Conservation (phyloP, 202 grass and related monocot genomes). For the Setaria viridis region DNA sequence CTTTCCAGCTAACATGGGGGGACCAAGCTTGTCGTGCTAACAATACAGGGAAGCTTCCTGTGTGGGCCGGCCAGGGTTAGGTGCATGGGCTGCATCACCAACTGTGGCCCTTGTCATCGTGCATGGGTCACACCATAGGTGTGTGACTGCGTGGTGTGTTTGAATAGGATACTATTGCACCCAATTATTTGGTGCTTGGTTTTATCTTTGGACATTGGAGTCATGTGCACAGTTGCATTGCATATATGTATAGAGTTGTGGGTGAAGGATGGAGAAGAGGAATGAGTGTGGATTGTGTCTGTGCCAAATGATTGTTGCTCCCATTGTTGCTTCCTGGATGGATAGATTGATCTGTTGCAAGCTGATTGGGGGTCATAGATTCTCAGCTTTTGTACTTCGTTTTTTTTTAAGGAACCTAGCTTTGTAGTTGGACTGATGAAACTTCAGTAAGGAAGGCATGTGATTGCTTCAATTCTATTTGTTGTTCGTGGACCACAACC, state of each 20-base stretch:
- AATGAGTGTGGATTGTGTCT: not conserved
- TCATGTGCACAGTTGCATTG: not conserved
- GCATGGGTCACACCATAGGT: not conserved
- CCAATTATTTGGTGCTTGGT: constrained; percentile 32
- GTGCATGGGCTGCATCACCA: constrained; percentile 34
- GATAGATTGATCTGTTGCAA: not conserved
- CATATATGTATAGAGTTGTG: not conserved
- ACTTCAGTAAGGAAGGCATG: not conserved
- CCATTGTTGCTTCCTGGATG: not conserved
- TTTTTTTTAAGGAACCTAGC: not conserved
- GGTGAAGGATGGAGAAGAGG: constrained; percentile 11
- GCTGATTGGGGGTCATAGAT: not conserved
- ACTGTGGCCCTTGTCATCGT: not conserved
- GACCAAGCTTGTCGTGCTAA: not conserved
- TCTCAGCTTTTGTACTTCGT: not conserved
- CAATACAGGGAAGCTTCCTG: constrained; percentile 18
- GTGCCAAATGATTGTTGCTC: not conserved
- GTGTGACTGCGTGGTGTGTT: not conserved
- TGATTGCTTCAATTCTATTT: not conserved
- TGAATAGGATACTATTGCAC: not conserved
- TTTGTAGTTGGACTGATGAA: not conserved
- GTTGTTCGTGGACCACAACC: not conserved
- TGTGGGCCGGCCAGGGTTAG: constrained; percentile 3
- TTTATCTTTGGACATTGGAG: constrained; percentile 17
- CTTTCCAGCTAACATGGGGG: constrained; percentile 19